Base-by-base conservation (phyloP, 345 rosid species). In the Garcia nutans region DNA sequence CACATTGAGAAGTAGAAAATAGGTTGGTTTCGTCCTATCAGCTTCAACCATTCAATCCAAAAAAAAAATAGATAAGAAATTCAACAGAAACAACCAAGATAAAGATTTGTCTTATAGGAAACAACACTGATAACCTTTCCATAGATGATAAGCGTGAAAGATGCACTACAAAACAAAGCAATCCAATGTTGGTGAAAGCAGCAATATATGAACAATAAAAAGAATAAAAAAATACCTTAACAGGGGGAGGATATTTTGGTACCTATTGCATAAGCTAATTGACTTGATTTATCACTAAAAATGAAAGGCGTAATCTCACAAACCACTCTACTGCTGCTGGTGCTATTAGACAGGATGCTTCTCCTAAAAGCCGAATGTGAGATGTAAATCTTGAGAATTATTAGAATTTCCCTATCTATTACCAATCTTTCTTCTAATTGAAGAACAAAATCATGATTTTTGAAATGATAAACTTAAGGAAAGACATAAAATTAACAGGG, bases 301-400 rank as follows among this genome's bases (percentile, higher is more conserved):
- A n/a, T 16, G 47, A 2, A 58, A 33, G 26, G 16, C 12, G 11
- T 59, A 59, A 24, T 24, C 70, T 49, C 77, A 63, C 26, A 49
- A 28, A 54, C n/a, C 28, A 33, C 10, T 54, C 61, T 54, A 73
- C 50, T n/a, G 60, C 55, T 63, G 47, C 59, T 19, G 45, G 49
- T 72, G 41, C 55, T 23, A 5, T 22, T 20, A 50, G 11, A 47
- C 54, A 12, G 41, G 13, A 16, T 23, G 23, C 55, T 41, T 37
- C 69, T 63, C 69, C 62, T 74, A 63, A 42, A 65, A 63, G 78
- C 73, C 67, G 42, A 58, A 67, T 41, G 65, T 16, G 16, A 75
- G 72, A 65, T 17, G 15, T 26, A 68, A 44, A 42, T 44, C 65
- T 67, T 22, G 10, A 73, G 26, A 61, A n/a, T 31, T 41, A 28